Base-by-base conservation (phyloP, 139 green algal genomes). In the Marvania coccoides region DNA sequence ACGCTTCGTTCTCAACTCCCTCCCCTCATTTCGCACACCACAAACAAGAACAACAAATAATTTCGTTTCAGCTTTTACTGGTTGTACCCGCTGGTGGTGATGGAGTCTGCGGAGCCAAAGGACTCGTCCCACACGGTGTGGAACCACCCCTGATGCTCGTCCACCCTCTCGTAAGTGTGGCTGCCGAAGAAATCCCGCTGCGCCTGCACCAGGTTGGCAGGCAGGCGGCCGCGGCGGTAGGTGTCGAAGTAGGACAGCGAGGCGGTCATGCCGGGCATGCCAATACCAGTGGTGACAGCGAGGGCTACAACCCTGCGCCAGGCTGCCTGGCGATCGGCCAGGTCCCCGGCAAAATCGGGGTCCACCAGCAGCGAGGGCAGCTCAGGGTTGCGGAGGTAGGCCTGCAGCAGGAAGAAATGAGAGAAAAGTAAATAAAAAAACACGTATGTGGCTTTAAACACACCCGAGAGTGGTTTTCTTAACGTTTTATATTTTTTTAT, bases 111-210 rank as follows among this genome's bases (percentile, higher is more conserved):
- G 19, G 77, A 90, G 53, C 82, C 81, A 69, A 91, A 93, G 5
- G 75, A 78, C 12, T 75, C 72, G 59, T 91, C 83, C 88, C 90
- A 96, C 47, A 95, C 86, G 33, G 90, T 96, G 88, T 97, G 91
- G 84, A 86, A 93, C 83, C 84, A 94, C 35, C 83, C 85, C 15
- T 88, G 83, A 46, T 64, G 36, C 60, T 74, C 79, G 83, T 97
- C 91, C 24, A 51, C 79, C 23, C 90, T 81, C 81, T 96, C 81
- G 76, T 99, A 99, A 8, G 94, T 99, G 86, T 99, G 95, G 1
- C 81, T 91, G 38, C 94, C 94, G 63, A 99, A 99, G 83, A 97
- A 99, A 74, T 99, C 94, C 33, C 95, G 83, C 85, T 99, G 94
- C 7, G 93, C 93, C 76, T 93, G 84, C 5, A 98, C 88, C 56